Evolutionary conservation across 1,284 basidiomycete genomes (phyloP), one percentile per base, ranked within the genome.

Genomic region (Irpex rosettiformis): DNA sequence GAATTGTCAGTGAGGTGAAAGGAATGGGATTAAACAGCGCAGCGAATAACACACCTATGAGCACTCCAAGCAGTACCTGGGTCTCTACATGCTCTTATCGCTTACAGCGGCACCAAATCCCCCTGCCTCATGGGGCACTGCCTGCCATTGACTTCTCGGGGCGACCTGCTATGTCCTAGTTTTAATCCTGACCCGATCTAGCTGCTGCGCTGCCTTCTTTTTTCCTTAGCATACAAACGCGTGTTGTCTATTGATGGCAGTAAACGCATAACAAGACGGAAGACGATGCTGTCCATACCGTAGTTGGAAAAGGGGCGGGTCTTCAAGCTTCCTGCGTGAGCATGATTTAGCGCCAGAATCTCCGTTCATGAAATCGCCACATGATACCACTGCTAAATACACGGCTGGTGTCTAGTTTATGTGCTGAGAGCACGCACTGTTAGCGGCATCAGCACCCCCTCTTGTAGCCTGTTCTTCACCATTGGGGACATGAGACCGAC

Each of bases 11-110:
- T n/a, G n/a, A n/a, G n/a, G n/a, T n/a, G n/a, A n/a, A n/a, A n/a
- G n/a, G n/a, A n/a, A n/a, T n/a, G n/a, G n/a, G n/a, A n/a, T n/a
- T n/a, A n/a, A n/a, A n/a, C 55, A n/a, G 21, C 10, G 37, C 45
- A 48, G 24, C 51, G 18, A 24, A 37, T 21, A 37, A 74, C 79
- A 30, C 52, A 93, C 91, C 76, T 90, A 86, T n/a, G 96, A 77
- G 93, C 93, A 95, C 60, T 93, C 86, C 33, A 96, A 72, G 73
- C 92, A 94, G 69, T 94, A 96, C 70, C 89, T 88, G 53, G 96
- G 73, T 56, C 88, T 80, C 62, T 91, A 81, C 89, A 96, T 92
- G 68, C 88, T 93, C 72, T 96, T 94, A 64, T 94, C 91, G 70
- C 91, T 94, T 56, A 95, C 79, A 2, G 93, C 93, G 0, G 91